Evolutionary conservation across 2,329 filamentous ascomycete species (phyloP), one percentile per base, ranked within the genome.

Genomic region (Mariannaea elegans): DNA sequence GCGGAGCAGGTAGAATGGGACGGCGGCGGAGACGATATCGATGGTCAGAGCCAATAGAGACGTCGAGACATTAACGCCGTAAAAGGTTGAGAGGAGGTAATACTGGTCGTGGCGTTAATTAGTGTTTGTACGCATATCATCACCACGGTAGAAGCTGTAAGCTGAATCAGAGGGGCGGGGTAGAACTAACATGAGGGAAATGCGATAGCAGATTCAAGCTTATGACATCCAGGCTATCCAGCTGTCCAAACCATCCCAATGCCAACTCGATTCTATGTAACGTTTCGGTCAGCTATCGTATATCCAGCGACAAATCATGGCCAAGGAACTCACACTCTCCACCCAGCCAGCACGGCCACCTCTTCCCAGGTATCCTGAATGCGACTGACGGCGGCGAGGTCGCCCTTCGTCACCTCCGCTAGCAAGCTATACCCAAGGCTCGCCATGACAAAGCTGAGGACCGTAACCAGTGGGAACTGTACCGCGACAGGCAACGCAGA

Each of bases 21-120:
- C 72, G 39, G 89, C 88, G 39, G 87, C 86, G 3, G 91, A 87
- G 59, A 89, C 69, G 51, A 91, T 79, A 68, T 94, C 90, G 69
- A 94, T 90, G 31, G 78, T 74, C 49, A 93, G 83, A 32, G 87
- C 87, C 36, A 84, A 79, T 27, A 87, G 70, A 18, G 89, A 82
- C 0, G 90, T 89, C 52, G 80, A 75, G 23, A 85, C 80, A 23
- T 85, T 84, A 66, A 96, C 83, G 32, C 82, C 77, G 83, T 96
- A 97, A 80, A 96, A 97, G 51, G 87, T 87, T 27, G 83, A 82
- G 24, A 97, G 82, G 41, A 97, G 87, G 72, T 91, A 91, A 63
- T 90, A 86, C 86, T 89, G 16, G 19, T 27, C 13, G 44, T n/a
- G 18, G 32, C 19, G 65, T 70, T 27, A 71, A 64, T 31, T 7